A percentile compares a stretch with the other conserved stretches of the same genome.
phyloP scores from a whole-genome alignment of 1,139 yeast species.

The Debaryomyces sp. region DNA sequence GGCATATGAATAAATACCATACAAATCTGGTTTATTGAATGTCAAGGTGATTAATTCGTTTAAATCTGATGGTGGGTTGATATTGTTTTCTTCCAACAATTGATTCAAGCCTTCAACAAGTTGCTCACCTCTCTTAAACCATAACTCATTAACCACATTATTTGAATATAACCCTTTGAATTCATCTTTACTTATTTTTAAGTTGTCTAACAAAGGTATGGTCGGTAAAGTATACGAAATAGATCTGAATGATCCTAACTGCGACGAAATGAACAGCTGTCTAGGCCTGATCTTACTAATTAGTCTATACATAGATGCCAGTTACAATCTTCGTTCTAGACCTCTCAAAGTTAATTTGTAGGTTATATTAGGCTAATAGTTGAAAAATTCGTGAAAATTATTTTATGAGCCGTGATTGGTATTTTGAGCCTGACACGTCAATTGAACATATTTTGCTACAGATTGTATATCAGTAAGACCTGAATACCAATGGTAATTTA shows the following conservation, averaged over 20 bases:
- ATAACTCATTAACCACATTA: conserved; percentile 56
- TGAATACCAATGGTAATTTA: background rate
- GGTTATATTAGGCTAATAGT: background rate
- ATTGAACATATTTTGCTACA: background rate
- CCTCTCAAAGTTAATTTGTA: background rate
- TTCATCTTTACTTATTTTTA: conserved; percentile 35
- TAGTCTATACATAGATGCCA: conserved; percentile 13
- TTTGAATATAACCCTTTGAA: conserved; percentile 59
- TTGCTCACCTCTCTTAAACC: conserved; percentile 57
- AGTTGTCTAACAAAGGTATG: conserved; percentile 34
- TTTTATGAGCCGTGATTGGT: background rate
- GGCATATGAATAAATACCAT: conserved; percentile 56
- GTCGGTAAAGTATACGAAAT: conserved; percentile 34
- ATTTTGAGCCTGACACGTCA: background rate
- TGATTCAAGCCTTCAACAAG: conserved; percentile 52
- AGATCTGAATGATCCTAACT: conserved; percentile 15
- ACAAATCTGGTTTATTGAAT: conserved; percentile 50
- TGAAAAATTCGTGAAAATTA: conserved; percentile 6
- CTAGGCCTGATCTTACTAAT: conserved; percentile 12
- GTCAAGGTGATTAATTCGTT: conserved; percentile 42
- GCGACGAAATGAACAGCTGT: conserved; percentile 1
- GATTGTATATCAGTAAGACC: background rate
- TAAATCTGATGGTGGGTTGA: conserved; percentile 31
- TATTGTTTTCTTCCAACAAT: conserved; percentile 31
- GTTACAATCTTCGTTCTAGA: background rate